phyloP scores from a whole-genome alignment of 352 stramenopile genomes.

The Phytopythium chamaehyphon region DNA sequence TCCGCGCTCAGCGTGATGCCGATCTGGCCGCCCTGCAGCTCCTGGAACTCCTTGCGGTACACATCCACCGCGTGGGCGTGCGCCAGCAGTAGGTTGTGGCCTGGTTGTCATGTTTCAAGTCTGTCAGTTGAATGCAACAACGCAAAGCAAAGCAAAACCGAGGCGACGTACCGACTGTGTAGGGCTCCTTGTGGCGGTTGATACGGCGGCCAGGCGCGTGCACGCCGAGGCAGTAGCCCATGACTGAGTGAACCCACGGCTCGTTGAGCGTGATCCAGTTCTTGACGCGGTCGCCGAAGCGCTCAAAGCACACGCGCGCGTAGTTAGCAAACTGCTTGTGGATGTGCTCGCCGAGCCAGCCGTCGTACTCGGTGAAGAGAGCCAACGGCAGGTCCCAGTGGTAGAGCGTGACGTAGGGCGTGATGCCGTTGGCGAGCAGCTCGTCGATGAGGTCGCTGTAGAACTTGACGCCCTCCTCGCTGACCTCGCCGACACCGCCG shows the following conservation, averaged over 20 bases:
- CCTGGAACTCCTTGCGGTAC: constrained; percentile 76
- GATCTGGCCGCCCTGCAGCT: constrained; percentile 65
- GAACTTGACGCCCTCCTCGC: constrained; percentile 84
- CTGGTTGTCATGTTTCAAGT: constrained; percentile 4
- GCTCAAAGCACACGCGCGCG: constrained; percentile 84
- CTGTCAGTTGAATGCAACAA: neutral
- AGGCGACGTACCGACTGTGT: constrained; percentile 31
- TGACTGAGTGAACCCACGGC: constrained; percentile 73
- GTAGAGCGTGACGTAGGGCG: constrained; percentile 90
- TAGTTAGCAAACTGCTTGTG: constrained; percentile 71
- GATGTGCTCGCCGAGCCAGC: constrained; percentile 18
- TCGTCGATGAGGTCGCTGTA: constrained; percentile 90
- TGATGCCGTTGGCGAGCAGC: constrained; percentile 77
- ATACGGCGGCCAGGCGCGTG: constrained; percentile 65
- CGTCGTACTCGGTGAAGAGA: constrained; percentile 18
- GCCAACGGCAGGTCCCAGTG: constrained; percentile 49
- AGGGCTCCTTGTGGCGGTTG: constrained; percentile 63
- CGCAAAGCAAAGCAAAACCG: neutral
- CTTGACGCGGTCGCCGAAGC: constrained; percentile 90
- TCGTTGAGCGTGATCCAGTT: constrained; percentile 94
- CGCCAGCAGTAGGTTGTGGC: constrained; percentile 86
- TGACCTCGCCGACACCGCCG: constrained; percentile 65
- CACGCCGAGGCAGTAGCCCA: constrained; percentile 79
- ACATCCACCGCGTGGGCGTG: constrained; percentile 82
- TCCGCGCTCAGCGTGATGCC: constrained; percentile 89